phyloP scores from a whole-genome alignment of 768 basidiomycete genomes.

The Austroboletus eburneus region DNA sequence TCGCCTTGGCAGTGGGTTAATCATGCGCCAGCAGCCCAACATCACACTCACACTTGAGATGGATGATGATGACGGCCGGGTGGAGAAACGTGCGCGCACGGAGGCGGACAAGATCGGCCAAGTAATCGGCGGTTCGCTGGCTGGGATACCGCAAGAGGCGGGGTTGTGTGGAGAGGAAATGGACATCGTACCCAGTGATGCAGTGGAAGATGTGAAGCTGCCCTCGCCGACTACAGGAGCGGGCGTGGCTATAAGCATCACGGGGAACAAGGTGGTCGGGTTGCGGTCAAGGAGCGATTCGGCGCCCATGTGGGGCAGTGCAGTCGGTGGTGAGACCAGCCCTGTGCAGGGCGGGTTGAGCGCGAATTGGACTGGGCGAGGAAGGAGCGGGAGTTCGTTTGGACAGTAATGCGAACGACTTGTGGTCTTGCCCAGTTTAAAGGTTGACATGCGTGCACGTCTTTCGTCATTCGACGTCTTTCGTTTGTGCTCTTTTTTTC shows the following conservation, averaged over 20 bases:
- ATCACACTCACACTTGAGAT: slow-evolving; percentile 28
- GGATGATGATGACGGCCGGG: slow-evolving; percentile 17
- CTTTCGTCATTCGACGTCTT: slow-evolving; percentile 23
- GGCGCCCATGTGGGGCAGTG: slow-evolving; percentile 19
- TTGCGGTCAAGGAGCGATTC: slow-evolving; percentile 24
- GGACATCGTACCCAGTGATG: slow-evolving; percentile 17
- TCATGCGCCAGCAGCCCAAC: slow-evolving; percentile 27
- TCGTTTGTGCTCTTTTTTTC: slow-evolving; percentile 10
- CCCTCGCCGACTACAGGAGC: slow-evolving; percentile 21
- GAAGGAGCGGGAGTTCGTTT: slow-evolving; percentile 24
- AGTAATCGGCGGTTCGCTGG: not conserved
- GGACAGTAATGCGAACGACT: slow-evolving; percentile 18
- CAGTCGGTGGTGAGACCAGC: slow-evolving; percentile 14
- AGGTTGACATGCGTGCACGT: not conserved
- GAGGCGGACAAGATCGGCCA: slow-evolving; percentile 7
- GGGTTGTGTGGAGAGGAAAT: slow-evolving; percentile 21
- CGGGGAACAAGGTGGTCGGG: slow-evolving; percentile 15
- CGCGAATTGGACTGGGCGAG: slow-evolving; percentile 27
- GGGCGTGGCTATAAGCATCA: slow-evolving; percentile 7
- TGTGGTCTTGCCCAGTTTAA: not conserved
- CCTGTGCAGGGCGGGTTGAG: slow-evolving; percentile 21
- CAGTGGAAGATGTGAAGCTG: slow-evolving; percentile 14
- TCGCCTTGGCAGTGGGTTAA: no score
- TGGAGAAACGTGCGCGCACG: slow-evolving; percentile 25
- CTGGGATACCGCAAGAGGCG: not conserved